These are phyloP conservation scores for Nakazawaea laoshanensis DNA, from an alignment of 805 yeast genomes.

Conservation along the genomic window DNA sequence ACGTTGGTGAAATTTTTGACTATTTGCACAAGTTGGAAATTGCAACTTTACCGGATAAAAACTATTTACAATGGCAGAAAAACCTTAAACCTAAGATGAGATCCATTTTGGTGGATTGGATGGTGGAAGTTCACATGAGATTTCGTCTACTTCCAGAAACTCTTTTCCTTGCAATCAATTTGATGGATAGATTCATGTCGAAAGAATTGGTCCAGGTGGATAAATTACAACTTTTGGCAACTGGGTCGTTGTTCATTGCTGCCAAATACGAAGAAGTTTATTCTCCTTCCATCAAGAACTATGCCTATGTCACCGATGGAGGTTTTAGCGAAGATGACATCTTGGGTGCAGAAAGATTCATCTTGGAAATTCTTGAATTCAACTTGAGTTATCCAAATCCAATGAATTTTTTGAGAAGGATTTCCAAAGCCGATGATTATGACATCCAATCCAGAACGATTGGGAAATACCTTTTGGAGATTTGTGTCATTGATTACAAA, in stretches of 20 bases:
- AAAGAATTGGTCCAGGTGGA: slow-evolving; percentile 66
- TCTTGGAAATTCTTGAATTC: slow-evolving; percentile 63
- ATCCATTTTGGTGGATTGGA: slow-evolving; percentile 87
- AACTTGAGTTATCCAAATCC: slow-evolving; percentile 83
- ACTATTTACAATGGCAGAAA: slow-evolving; percentile 55
- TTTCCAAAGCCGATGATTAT: slow-evolving; percentile 86
- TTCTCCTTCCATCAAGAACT: slow-evolving; percentile 77
- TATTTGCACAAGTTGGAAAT: slow-evolving; percentile 68
- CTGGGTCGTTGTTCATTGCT: slow-evolving; percentile 79
- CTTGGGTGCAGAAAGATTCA: slow-evolving; percentile 72
- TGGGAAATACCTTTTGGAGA: slow-evolving; percentile 78
- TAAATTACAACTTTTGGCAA: slow-evolving; percentile 76
- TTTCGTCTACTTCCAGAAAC: slow-evolving; percentile 84
- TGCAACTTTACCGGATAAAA: slow-evolving; percentile 65
- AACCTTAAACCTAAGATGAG: slow-evolving; percentile 76
- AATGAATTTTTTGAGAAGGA: slow-evolving; percentile 79
- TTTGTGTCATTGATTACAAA: slow-evolving; percentile 64
- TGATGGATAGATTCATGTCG: slow-evolving; percentile 83
- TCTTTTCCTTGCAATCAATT: slow-evolving; percentile 69
- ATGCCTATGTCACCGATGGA: slow-evolving; percentile 83
- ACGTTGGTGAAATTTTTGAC: slow-evolving; percentile 78
- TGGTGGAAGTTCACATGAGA: slow-evolving; percentile 79
- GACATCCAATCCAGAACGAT: slow-evolving; percentile 76
- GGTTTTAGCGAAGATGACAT: slow-evolving; percentile 76
- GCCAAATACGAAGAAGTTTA: slow-evolving; percentile 92